A percentile compares a stretch with the other conserved stretches of the same genome.
phyloP scores from a whole-genome alignment of 1,139 yeast species.

The Suhomyces wounanorum region DNA sequence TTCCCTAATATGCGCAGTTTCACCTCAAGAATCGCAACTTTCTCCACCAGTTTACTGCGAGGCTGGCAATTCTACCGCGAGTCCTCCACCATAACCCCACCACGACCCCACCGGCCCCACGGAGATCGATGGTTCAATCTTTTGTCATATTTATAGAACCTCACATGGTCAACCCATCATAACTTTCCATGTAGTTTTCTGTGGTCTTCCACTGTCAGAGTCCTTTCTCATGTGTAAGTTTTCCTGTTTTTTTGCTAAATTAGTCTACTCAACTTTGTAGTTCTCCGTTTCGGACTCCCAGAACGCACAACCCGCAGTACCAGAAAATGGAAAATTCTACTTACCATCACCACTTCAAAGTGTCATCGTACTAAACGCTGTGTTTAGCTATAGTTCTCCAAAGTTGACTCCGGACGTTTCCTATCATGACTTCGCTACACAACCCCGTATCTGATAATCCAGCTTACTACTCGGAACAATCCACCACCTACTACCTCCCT shows the following conservation, averaged over 20 bases:
- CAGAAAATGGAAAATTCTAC: not conserved
- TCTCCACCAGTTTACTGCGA: not conserved
- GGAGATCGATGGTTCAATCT: not conserved
- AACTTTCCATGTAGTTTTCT: not conserved
- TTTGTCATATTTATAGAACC: not conserved
- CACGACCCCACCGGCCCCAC: not conserved
- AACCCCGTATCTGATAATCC: conserved; percentile 29
- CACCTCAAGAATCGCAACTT: not conserved
- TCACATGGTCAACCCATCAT: not conserved
- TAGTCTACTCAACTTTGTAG: not conserved
- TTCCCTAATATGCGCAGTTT: not conserved
- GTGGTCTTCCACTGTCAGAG: not conserved
- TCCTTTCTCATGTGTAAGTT: not conserved
- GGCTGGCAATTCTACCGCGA: not conserved
- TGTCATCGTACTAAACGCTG: not conserved
- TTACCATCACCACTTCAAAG: not conserved
- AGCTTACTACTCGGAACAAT: conserved; percentile 35
- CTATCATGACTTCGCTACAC: conserved; percentile 37
- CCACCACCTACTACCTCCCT: conserved; percentile 26
- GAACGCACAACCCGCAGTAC: not conserved
- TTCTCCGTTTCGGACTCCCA: not conserved
- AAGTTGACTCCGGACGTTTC: not conserved
- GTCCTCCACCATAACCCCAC: not conserved
- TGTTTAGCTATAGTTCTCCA: not conserved
- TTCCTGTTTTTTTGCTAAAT: not conserved